Evolutionary conservation across 2,329 filamentous ascomycete species (phyloP), one percentile per base, ranked within the genome.

Genomic region (Orbilia javanica): DNA sequence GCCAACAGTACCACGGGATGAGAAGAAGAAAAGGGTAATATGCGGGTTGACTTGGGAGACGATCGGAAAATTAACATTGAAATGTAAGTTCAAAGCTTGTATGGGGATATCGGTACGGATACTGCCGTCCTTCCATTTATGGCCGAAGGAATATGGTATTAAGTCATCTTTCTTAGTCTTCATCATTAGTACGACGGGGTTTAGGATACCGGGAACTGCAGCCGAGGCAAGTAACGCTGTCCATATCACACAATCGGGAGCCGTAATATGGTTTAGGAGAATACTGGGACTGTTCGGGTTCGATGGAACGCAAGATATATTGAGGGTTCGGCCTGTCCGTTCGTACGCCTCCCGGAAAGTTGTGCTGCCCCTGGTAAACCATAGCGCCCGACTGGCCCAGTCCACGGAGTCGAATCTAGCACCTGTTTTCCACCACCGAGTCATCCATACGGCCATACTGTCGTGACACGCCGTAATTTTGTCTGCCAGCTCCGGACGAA

Each of bases 11-110:
- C 96, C 96, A 34, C 96, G 89, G 0, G 94, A 97, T 31, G 92
- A 96, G 87, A 98, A 99, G 88, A 99, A 98, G 87, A 99, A 99
- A 29, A 98, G 90, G 82, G 97, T 98, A 84, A 99, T 95, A 84
- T 99, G 96, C 1, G 96, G 96, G 84, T 99, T 99, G 60, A 97
- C 95, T 85, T 94, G 89, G 6, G 88, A 90, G 64, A 92, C 96
- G 80, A 99, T 94, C 80, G 93, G 95, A 84, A 98, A 99, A 83
- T 97, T 97, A 84, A 98, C 96, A 84, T 98, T 98, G 87, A 99
- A 99, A 83, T 98, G 93, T 0, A 97, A 87, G 83, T 99, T 98
- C 64, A 99, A 87, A 1, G 94, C 92, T 84, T 95, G 96, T 82
- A 99, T 89, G 0, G 96, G 96, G 29, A 99, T 97, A 82, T 99